Evolutionary conservation across 768 basidiomycete species (phyloP).

Genomic region (Xanthoconium purpureum): DNA sequence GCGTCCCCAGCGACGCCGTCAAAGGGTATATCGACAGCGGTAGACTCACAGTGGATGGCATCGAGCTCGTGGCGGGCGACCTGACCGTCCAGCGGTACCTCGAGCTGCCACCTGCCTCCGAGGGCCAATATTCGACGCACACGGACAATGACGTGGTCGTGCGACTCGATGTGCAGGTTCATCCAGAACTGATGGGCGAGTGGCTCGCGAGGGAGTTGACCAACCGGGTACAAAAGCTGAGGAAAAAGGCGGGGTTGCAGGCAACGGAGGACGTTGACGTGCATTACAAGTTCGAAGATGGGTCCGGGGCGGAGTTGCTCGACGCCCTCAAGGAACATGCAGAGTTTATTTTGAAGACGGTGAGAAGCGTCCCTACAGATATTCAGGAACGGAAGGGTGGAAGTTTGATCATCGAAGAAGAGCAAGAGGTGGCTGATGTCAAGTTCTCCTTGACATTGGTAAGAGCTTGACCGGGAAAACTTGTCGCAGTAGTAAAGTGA

Average conservation of each 20-base stretch:
- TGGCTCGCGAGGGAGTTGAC: constrained; percentile 88
- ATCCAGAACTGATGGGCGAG: constrained; percentile 82
- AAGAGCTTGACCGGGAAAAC: constrained; percentile 23
- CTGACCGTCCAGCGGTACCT: constrained; percentile 88
- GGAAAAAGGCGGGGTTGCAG: constrained; percentile 94
- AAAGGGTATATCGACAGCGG: constrained; percentile 74
- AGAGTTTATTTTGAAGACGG: constrained; percentile 69
- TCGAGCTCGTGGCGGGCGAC: constrained; percentile 87
- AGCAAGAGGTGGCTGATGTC: constrained; percentile 79
- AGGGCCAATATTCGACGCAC: constrained; percentile 72
- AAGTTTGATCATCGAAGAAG: constrained; percentile 71
- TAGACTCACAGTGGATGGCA: constrained; percentile 82
- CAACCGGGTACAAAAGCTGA: constrained; percentile 89
- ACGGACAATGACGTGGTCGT: constrained; percentile 95
- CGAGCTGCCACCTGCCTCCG: constrained; percentile 61
- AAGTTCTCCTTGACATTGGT: constrained; percentile 74
- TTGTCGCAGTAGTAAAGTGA: not conserved
- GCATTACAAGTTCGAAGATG: constrained; percentile 78
- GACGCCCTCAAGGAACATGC: constrained; percentile 63
- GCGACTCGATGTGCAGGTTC: constrained; percentile 83
- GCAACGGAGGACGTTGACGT: constrained; percentile 92
- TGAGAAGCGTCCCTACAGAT: constrained; percentile 68
- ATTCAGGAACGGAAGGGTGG: constrained; percentile 49
- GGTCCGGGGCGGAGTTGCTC: constrained; percentile 58
- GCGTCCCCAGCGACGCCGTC: constrained; percentile 76